These are phyloP conservation scores for Amborella trichopoda DNA, from an alignment of 164 flowering plant genomes.

Conservation along the genomic window DNA sequence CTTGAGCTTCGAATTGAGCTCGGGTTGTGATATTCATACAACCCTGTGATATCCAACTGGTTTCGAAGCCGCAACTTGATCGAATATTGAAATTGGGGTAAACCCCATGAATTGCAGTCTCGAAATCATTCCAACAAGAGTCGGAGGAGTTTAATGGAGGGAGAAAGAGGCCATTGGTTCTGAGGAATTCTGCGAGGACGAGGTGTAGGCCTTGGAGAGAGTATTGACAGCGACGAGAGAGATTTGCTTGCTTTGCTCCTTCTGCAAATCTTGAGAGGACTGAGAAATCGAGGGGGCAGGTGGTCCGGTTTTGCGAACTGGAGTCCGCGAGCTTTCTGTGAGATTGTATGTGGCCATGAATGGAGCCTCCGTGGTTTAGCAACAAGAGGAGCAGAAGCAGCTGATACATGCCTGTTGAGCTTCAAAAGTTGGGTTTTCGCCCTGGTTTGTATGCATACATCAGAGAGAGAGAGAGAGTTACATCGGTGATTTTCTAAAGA, in stretches of 20 bases:
- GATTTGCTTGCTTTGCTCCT: neutral
- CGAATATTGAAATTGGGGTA: constrained; percentile 21
- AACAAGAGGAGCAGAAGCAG: too few species aligned
- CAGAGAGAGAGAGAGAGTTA: too few species aligned
- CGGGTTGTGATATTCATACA: constrained; percentile 49
- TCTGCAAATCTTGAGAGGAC: constrained; percentile 15
- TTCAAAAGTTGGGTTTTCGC: too few species aligned
- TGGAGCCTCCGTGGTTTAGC: too few species aligned
- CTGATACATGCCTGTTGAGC: too few species aligned
- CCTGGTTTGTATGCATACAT: too few species aligned
- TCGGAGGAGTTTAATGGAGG: constrained; percentile 32
- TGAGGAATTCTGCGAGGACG: constrained; percentile 37
- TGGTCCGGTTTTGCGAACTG: too few species aligned
- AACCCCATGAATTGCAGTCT: constrained; percentile 12
- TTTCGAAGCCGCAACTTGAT: constrained; percentile 32
- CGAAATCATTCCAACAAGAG: constrained; percentile 39
- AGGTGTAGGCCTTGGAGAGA: constrained; percentile 29
- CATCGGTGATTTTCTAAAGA: too few species aligned
- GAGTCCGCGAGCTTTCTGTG: too few species aligned
- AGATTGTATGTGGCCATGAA: too few species aligned
- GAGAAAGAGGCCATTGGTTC: constrained; percentile 21
- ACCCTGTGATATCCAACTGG: constrained; percentile 31
- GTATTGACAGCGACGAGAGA: constrained; percentile 19
- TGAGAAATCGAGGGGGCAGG: constrained; percentile 41
- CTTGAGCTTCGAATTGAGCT: constrained; percentile 24